Base-by-base conservation (phyloP, 1,284 basidiomycete species). In the Apiotrichum siamense region DNA sequence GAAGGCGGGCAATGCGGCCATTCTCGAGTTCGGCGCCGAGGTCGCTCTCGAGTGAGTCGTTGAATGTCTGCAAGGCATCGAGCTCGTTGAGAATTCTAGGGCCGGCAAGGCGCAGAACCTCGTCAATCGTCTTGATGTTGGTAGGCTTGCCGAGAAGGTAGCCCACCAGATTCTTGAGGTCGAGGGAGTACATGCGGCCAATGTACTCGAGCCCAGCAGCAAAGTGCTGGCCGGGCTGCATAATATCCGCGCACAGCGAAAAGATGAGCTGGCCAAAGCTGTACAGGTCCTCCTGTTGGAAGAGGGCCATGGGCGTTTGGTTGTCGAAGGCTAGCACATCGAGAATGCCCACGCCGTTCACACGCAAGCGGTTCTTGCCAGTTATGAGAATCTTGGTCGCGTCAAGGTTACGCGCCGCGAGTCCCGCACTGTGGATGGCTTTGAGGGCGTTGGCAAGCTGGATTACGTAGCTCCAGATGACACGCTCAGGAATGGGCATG, bases 21-120 rank as follows among this genome's bases (percentile, higher is more conserved):
- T 99, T 97, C 77, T 98, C 96, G n/a, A 98, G 79, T 71, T 98
- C 94, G 47, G 85, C 82, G 73, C 85, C 80, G 43, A 98, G 78
- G 60, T 93, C 87, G 36, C 81, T 79, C 68, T 97, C 92, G 15
- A 97, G 77, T 44, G 82, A 77, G 67, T 99, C 96, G 20, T 80
- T 79, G 37, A 86, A 83, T 87, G 80, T 81, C 55, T 89, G 81
- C 33, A 85, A 79, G 25, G 88, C 88, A 55, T 93, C 87, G 67
- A 97, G 79, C 75, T 97, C 93, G 40, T 81, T 80, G 43, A 87
- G 71, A 24, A 94, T 75, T 55, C 83, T 81, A 25, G 80, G 81
- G 15, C 84, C 85, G 39, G 96, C 83, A 76, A 87, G 83, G 29
- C 87, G 84, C 49, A 91, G 78, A 20, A 93, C 77, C 54, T 90